Base-by-base conservation (phyloP, 1,284 basidiomycete genomes). In the Malassezia obtusa region DNA sequence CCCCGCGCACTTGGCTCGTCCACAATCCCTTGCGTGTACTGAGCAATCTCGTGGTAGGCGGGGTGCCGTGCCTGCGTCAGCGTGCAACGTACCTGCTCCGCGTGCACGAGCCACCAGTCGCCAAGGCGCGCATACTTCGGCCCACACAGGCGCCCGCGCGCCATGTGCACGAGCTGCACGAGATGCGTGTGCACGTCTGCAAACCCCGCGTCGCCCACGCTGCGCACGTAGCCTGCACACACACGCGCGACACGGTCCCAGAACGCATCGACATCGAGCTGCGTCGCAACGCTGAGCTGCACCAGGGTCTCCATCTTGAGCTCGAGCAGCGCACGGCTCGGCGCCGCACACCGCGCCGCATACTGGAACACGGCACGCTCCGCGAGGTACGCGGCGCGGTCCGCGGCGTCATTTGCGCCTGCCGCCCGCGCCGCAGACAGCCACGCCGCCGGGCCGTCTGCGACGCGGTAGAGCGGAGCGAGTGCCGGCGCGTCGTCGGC, bases 191-290 rank as follows among this genome's bases (percentile, higher is more conserved):
- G 33, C 4, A 35, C n/a, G 2, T 35, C 33, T 3, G 2, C 33
- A 35, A 35, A 7, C 11, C 17, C 15, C 7, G 33, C 33, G 14
- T 31, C 30, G 11, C 30, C 30, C 6, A 14, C 12, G 33, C 33
- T 14, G 3, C 33, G 33, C 6, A 17, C 33, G n/a, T 35, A n/a
- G 33, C 33, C n/a, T 14, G 17, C 17, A 19, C 19, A 21, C 11
- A 45, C 43, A 9, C 25, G 24, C 12, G 14, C 28, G 12, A 45
- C 43, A 1, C 43, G 21, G 17, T 67, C 62, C 65, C 65, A 67
- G 39, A 64, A 61, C 17, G 65, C 65, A 12, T 45, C 45, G 1
- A 57, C 41, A 19, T 69, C 63, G 25, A 69, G 45, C 19, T 58
- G 57, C 17, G 60, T 52, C 2, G 59, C 62, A 35, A 44, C 52